Percentiles rank a stretch among this genome's conserved stretches.
Evolutionary conservation across 805 yeast genomes (phyloP).

Genomic region (Lipomyces starkeyi): DNA sequence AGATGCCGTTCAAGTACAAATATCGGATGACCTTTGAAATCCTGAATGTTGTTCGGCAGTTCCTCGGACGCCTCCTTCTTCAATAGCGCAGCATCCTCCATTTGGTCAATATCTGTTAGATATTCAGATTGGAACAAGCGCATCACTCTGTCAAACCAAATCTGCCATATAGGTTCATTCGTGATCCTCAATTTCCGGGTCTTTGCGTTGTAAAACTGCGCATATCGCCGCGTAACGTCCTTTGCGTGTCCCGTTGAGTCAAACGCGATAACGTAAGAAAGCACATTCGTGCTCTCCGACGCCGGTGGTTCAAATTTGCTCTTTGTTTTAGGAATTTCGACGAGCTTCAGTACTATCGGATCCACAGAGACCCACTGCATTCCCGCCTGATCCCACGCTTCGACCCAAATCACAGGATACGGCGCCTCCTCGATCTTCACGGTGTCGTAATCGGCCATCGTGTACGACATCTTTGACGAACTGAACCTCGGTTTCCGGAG

Average conservation of each 20-base stretch:
- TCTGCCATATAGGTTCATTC: slow-evolving; percentile 58
- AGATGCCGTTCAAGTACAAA: slow-evolving; percentile 81
- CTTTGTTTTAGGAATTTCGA: slow-evolving; percentile 66
- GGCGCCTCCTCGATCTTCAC: slow-evolving; percentile 31
- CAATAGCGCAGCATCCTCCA: slow-evolving; percentile 66
- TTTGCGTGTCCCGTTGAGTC: slow-evolving; percentile 67
- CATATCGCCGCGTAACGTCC: slow-evolving; percentile 87
- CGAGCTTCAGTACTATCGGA: slow-evolving; percentile 66
- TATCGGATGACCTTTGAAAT: slow-evolving; percentile 84
- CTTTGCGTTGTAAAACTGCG: slow-evolving; percentile 71
- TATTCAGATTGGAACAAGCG: slow-evolving; percentile 42
- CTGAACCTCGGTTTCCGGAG: slow-evolving; percentile 33
- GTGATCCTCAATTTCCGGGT: slow-evolving; percentile 76
- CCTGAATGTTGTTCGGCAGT: slow-evolving; percentile 82
- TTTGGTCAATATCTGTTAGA: slow-evolving; percentile 50
- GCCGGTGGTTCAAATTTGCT: slow-evolving; percentile 76
- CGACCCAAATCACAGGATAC: slow-evolving; percentile 89
- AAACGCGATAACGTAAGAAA: slow-evolving; percentile 79
- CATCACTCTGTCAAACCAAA: slow-evolving; percentile 66
- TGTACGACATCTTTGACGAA: slow-evolving; percentile 26
- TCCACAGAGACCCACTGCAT: slow-evolving; percentile 86
- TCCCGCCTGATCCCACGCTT: slow-evolving; percentile 82
- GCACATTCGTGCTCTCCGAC: slow-evolving; percentile 59
- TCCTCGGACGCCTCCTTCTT: slow-evolving; percentile 76
- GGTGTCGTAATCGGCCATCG: slow-evolving; percentile 28